phyloP scores from a whole-genome alignment of 176 grass and related monocot genomes.

The Lolium multiflorum region DNA sequence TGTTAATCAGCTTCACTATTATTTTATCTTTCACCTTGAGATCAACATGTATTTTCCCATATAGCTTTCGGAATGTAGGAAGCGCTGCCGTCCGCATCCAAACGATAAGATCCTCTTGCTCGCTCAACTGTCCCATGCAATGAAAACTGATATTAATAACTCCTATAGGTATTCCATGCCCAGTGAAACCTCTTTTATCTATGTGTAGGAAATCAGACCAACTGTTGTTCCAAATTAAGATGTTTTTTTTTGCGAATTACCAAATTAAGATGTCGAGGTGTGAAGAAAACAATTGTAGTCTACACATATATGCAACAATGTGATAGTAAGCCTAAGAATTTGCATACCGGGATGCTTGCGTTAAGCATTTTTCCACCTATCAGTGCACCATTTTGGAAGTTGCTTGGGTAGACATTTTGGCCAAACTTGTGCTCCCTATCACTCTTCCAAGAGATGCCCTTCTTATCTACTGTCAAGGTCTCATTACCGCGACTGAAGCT shows the following conservation, averaged over 20 bases:
- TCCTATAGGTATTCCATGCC: neutral
- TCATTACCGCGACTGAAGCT: slow-evolving; percentile 56
- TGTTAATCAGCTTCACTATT: slow-evolving; percentile 72
- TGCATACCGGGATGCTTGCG: slow-evolving; percentile 57
- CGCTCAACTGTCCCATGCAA: slow-evolving; percentile 59
- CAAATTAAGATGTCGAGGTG: neutral
- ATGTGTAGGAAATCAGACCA: slow-evolving; percentile 22
- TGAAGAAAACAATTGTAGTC: too few relatives aligned
- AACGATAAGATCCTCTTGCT: slow-evolving; percentile 90
- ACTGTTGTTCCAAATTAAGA: slow-evolving; percentile 8
- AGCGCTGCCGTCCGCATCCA: slow-evolving; percentile 96
- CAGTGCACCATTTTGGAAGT: slow-evolving; percentile 90
- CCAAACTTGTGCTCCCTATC: slow-evolving; percentile 98
- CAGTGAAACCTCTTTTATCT: slow-evolving; percentile 38
- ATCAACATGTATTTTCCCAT: slow-evolving; percentile 77
- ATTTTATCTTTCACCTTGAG: slow-evolving; percentile 83
- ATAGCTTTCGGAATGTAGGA: slow-evolving; percentile 92
- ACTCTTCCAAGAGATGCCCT: slow-evolving; percentile 95
- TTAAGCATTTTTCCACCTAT: slow-evolving; percentile 69
- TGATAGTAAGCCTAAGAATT: slow-evolving; percentile 12
- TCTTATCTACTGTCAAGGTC: slow-evolving; percentile 82
- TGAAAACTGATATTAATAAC: slow-evolving; percentile 36
- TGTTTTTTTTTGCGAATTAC: too few relatives aligned
- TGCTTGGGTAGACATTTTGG: slow-evolving; percentile 82
- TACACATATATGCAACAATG: slow-evolving; percentile 24